Evolutionary conservation across 306 rosid species (phyloP).

Genomic region (Cyclanthera cordifolia): DNA sequence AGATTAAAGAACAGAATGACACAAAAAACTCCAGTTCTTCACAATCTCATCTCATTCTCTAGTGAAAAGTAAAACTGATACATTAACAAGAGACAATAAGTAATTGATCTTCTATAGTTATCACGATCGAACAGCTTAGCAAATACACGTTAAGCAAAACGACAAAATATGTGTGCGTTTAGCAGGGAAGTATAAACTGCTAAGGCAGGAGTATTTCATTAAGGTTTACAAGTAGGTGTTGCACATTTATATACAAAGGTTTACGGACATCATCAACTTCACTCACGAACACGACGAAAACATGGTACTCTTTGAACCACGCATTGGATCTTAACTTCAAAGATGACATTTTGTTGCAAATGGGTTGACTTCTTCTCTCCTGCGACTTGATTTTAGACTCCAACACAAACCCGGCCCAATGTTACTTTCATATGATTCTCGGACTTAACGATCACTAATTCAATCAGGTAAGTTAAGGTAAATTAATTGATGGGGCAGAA

Average conservation of each 20-base stretch:
- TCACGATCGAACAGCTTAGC: too few relatives aligned
- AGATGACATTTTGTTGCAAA: neutral
- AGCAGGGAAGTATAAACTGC: neutral
- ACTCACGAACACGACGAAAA: neutral
- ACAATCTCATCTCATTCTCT: neutral
- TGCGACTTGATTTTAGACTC: neutral
- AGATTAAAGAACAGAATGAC: too few relatives aligned
- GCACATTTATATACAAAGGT: constrained; percentile 8
- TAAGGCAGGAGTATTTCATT: neutral
- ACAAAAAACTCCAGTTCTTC: neutral
- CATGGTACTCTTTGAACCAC: neutral
- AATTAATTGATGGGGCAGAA: constrained; percentile 22
- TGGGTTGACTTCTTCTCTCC: neutral
- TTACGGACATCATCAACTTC: constrained; percentile 6
- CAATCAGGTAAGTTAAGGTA: constrained; percentile 19
- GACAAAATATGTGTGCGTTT: too few relatives aligned
- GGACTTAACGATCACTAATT: neutral
- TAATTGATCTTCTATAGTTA: too few relatives aligned
- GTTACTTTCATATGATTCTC: neutral
- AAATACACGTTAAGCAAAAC: too few relatives aligned
- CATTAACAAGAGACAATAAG: too few relatives aligned
- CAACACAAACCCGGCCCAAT: neutral
- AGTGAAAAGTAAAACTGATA: neutral
- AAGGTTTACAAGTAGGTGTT: constrained; percentile 11
- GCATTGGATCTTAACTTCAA: neutral